Base-by-base conservation (phyloP, 176 grass and related monocot species). In the Coix lacrymajobi region DNA sequence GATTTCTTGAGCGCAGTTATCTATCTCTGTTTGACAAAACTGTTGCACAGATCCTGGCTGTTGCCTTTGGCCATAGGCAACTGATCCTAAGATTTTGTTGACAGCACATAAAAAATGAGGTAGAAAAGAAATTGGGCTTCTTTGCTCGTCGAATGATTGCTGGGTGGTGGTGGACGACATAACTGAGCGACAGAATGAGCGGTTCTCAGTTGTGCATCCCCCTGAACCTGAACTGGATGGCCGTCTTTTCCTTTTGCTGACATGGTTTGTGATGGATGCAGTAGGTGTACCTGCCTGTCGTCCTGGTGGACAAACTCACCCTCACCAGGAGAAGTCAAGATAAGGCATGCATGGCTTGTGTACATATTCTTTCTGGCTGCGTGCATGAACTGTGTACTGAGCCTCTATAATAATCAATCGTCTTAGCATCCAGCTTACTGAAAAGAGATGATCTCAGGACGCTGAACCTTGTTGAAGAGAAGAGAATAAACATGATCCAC, bases 61-160 rank as follows among this genome's bases (percentile, higher is more conserved):
- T 46, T 37, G 26, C 10, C 36, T 60, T 29, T 24, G 37, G 13
- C 9, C 61, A 76, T 38, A 25, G n/a, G n/a, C n/a, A n/a, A 19
- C 5, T 66, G 17, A 65, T 83, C 20, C 52, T 61, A 28, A 5
- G 31, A 79, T 49, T 62, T 78, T 62, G 62, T 82, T 66, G 30
- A 14, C 33, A 20, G 32, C 75, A 74, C 44, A 38, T 66, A 56
- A 38, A 56, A 70, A 65, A 44, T 67, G 51, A 45, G 22, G 32
- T 45, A 4, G 3, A 77, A 29, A 16, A 4, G 26, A 37, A 51
- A 82, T 61, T 69, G 16, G 24, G 26, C 29, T 86, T 66, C 16
- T 45, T 22, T 81, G 41, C 78, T 72, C 31, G 43, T 32, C 57
- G 72, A 65, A 78, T 90, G 79, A 73, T 66, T 67, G 66, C n/a